Evolutionary conservation across 2,329 filamentous ascomycete species (phyloP).

Genomic region (Aspergillus novofumigatus): DNA sequence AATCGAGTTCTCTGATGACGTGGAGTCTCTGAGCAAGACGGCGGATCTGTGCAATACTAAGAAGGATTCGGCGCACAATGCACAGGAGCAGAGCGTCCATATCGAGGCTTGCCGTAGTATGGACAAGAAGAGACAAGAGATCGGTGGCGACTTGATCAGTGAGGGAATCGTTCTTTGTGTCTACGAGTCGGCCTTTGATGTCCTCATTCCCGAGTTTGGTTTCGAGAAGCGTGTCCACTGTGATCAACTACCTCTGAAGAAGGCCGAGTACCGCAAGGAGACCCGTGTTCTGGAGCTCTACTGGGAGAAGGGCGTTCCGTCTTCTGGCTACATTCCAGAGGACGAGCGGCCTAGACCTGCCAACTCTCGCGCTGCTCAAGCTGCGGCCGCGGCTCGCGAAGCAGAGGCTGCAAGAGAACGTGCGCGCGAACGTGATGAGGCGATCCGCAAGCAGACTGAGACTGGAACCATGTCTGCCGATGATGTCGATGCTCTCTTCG

Average conservation of each 20-base stretch:
- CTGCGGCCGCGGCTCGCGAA: conserved; percentile 70
- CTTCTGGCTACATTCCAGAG: conserved; percentile 91
- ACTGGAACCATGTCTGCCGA: conserved; percentile 91
- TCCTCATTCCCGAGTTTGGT: conserved; percentile 95
- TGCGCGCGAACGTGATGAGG: conserved; percentile 84
- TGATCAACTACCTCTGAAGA: conserved; percentile 93
- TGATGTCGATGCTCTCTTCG: conserved; percentile 91
- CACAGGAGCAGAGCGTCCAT: conserved; percentile 97
- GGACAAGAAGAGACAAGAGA: conserved; percentile 83
- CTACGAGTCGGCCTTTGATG: conserved; percentile 97
- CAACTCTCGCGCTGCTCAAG: conserved; percentile 69
- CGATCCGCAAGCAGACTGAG: conserved; percentile 87
- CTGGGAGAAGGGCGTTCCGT: conserved; percentile 99
- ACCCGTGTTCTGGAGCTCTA: conserved; percentile 91
- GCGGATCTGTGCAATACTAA: conserved; percentile 97
- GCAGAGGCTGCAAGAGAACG: conserved; percentile 77
- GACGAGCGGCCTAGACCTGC: conserved; percentile 89
- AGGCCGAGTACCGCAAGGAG: conserved; percentile 98
- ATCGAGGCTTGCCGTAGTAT: conserved; percentile 95
- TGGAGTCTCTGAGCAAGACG: conserved; percentile 84
- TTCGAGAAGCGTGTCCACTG: conserved; percentile 99
- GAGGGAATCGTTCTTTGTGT: conserved; percentile 96
- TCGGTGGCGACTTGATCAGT: conserved; percentile 85
- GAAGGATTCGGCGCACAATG: conserved; percentile 96
- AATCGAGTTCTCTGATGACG: conserved; percentile 81